These are phyloP conservation scores for Thielaviopsis musarum DNA, from an alignment of 2,329 filamentous ascomycete species.

Conservation along the genomic window DNA sequence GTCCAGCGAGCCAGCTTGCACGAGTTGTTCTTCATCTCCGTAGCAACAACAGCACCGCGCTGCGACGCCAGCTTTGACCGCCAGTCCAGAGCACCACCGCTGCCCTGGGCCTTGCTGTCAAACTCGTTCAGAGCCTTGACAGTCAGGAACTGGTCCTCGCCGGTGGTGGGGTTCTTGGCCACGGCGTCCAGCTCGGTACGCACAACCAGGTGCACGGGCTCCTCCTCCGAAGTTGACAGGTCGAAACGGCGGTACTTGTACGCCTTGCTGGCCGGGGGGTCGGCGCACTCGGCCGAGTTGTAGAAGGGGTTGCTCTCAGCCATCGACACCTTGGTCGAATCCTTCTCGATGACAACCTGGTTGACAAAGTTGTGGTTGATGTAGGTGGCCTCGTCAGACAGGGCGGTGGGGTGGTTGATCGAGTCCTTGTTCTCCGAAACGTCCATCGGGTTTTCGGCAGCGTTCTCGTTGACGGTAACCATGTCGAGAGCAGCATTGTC, in stretches of 20 bases:
- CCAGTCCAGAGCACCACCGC: slow-evolving; percentile 92
- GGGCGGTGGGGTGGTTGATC: slow-evolving; percentile 83
- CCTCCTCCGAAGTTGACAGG: slow-evolving; percentile 83
- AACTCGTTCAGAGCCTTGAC: slow-evolving; percentile 98
- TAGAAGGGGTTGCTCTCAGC: slow-evolving; percentile 91
- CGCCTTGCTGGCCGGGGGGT: slow-evolving; percentile 84
- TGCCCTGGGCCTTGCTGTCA: slow-evolving; percentile 91
- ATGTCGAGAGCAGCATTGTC: slow-evolving; percentile 89
- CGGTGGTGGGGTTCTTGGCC: slow-evolving; percentile 82
- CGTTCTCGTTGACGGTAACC: slow-evolving; percentile 98
- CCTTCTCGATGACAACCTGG: slow-evolving; percentile 78
- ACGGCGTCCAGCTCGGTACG: slow-evolving; percentile 91
- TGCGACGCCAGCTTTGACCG: slow-evolving; percentile 84
- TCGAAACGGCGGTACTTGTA: slow-evolving; percentile 99
- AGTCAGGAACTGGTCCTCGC: slow-evolving; percentile 79
- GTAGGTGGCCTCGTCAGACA: slow-evolving; percentile 94
- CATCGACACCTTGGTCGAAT: slow-evolving; percentile 67
- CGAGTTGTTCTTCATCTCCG: slow-evolving; percentile 99
- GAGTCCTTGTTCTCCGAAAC: slow-evolving; percentile 82
- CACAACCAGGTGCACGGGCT: slow-evolving; percentile 83
- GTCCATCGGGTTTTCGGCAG: slow-evolving; percentile 84
- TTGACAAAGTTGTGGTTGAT: slow-evolving; percentile 99
- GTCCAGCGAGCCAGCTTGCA: slow-evolving; percentile 98
- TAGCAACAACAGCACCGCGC: slow-evolving; percentile 91
- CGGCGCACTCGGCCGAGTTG: slow-evolving; percentile 80